Conservation (phyloP, 306 rosid species). For the Carpinus viminea region DNA sequence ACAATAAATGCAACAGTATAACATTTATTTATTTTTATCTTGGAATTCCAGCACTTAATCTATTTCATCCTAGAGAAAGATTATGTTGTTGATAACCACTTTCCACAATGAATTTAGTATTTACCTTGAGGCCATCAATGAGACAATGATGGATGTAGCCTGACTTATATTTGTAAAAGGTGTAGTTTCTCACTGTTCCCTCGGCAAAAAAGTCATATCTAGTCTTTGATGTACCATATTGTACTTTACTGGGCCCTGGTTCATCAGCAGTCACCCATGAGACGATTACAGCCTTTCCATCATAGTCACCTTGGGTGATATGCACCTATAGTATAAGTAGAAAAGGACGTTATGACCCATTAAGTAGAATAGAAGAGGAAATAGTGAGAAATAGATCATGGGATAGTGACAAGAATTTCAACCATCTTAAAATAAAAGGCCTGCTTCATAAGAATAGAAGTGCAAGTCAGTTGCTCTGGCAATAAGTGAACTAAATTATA, state of each 20-base stretch:
- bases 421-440: background rate
- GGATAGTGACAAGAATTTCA: slow-evolving; percentile 5
- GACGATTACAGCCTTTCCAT: slow-evolving; percentile 84
- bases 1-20: slow-evolving; percentile 22
- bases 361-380: background rate
- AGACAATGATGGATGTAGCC: slow-evolving; percentile 93
- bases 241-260: slow-evolving; percentile 63
- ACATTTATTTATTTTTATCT: background rate
- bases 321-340: slow-evolving; percentile 60
- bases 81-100: slow-evolving; percentile 5
- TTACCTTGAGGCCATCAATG: slow-evolving; percentile 77
- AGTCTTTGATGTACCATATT: slow-evolving; percentile 56
- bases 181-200: slow-evolving; percentile 63
- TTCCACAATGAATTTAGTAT: slow-evolving; percentile 4
- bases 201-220: slow-evolving; percentile 47
- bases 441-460: background rate
- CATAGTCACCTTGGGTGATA: slow-evolving; percentile 95
- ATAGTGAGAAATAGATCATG: background rate
- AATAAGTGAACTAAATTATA: background rate
- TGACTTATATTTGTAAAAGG: slow-evolving; percentile 74
- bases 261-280: slow-evolving; percentile 85
- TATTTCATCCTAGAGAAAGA: slow-evolving; percentile 21
- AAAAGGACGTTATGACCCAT: slow-evolving; percentile 13
- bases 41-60: slow-evolving; percentile 7
- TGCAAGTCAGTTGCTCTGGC: background rate